Evolutionary conservation across 169 alveolate species (phyloP).

Genomic region (Cyclospora cayetanensis): DNA sequence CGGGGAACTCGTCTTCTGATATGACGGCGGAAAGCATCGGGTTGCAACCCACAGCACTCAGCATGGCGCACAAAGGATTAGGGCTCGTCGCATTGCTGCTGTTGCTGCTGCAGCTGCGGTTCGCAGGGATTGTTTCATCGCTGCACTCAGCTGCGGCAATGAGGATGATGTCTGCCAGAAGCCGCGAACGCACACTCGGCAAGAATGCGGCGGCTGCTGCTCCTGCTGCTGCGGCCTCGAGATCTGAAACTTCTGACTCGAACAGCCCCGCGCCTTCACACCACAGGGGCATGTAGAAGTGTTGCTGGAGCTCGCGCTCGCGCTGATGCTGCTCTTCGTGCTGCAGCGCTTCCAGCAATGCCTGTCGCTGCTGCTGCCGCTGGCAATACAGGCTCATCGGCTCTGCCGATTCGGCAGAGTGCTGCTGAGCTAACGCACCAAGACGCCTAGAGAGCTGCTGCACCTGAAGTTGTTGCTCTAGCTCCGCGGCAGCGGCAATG

Average conservation of each 20-base stretch:
- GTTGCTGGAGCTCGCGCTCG: not conserved
- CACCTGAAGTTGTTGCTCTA: not conserved
- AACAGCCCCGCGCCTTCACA: not conserved
- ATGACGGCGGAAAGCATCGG: not conserved
- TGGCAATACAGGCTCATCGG: not conserved
- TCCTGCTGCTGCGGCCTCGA: not conserved
- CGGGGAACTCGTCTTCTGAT: not conserved
- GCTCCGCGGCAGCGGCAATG: conserved; percentile 22
- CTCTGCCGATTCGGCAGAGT: not conserved
- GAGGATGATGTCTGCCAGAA: not conserved
- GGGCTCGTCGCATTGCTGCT: not conserved
- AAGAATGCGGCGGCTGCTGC: not conserved
- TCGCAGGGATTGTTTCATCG: not conserved
- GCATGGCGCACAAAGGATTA: not conserved
- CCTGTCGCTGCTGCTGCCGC: not conserved
- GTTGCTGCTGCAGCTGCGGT: conserved; percentile 3
- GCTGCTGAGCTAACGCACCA: not conserved
- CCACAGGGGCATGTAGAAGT: conserved; percentile 2
- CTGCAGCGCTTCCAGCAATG: not conserved
- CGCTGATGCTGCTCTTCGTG: not conserved
- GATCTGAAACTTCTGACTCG: not conserved
- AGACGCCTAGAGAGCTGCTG: not conserved
- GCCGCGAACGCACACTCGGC: not conserved
- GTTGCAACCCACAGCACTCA: not conserved
- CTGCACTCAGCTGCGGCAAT: not conserved